Percentiles rank a stretch among this genome's conserved stretches.
These are phyloP conservation scores for Sclerotinia sclerotiorum DNA, from an alignment of 2,329 filamentous ascomycete genomes.

Conservation along the genomic window DNA sequence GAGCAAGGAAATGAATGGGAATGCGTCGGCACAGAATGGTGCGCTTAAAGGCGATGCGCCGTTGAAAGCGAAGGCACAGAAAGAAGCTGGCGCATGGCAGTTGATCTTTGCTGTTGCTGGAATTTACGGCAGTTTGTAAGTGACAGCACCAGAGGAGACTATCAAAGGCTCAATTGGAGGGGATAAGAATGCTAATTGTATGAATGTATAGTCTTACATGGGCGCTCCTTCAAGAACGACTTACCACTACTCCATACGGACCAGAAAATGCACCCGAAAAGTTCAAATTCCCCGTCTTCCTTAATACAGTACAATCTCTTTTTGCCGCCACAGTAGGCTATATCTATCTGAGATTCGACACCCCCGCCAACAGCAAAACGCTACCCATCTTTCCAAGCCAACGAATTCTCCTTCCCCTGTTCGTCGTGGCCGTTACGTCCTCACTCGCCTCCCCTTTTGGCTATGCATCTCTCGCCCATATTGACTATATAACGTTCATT, in stretches of 20 bases:
- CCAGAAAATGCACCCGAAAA: conserved; percentile 62
- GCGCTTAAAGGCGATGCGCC: conserved; percentile 39
- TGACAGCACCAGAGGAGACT: not conserved
- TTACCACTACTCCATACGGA: conserved; percentile 89
- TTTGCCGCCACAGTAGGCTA: conserved; percentile 83
- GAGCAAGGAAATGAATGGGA: conserved; percentile 32
- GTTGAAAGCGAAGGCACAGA: conserved; percentile 33
- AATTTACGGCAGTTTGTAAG: conserved; percentile 95
- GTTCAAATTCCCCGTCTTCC: conserved; percentile 91
- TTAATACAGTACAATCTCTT: conserved; percentile 92
- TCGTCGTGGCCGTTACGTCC: conserved; percentile 82
- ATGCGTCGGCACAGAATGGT: conserved; percentile 25
- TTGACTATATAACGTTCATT: conserved; percentile 98
- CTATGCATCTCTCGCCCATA: conserved; percentile 86
- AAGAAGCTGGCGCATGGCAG: conserved; percentile 67
- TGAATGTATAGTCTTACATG: conserved; percentile 71
- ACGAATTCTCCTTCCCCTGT: conserved; percentile 72
- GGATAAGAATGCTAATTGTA: conserved; percentile 10
- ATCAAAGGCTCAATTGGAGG: not conserved
- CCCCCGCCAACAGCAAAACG: conserved; percentile 50
- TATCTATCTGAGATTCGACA: conserved; percentile 72
- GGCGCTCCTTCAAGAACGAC: conserved; percentile 94
- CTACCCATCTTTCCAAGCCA: conserved; percentile 74
- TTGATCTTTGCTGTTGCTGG: conserved; percentile 85
- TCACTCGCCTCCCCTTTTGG: conserved; percentile 93